A percentile compares a stretch with the other conserved stretches of the same genome.
Evolutionary conservation across 2,329 filamentous ascomycete genomes (phyloP).

Genomic region (Colletotrichum sp.): DNA sequence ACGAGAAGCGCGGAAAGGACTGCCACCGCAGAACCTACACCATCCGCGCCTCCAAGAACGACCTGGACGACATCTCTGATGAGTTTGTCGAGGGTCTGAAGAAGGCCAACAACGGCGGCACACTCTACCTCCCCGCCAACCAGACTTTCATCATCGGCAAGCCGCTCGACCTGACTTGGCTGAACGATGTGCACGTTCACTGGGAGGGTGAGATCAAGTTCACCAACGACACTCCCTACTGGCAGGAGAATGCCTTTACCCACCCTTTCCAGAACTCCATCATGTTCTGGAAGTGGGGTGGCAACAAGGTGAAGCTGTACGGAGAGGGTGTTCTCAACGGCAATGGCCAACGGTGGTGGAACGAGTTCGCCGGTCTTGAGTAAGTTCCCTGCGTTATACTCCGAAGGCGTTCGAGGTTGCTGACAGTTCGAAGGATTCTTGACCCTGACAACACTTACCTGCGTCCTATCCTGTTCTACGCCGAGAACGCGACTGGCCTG

Average conservation of each 20-base stretch:
- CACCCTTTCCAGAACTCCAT: conserved; percentile 70
- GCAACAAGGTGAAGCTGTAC: conserved; percentile 70
- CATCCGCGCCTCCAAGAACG: conserved; percentile 37
- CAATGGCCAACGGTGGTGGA: conserved; percentile 66
- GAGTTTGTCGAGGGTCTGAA: conserved; percentile 41
- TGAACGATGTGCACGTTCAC: conserved; percentile 66
- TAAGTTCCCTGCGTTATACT: neutral
- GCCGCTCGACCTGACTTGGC: conserved; percentile 65
- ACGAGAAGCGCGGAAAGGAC: conserved; percentile 47
- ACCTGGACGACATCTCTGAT: conserved; percentile 40
- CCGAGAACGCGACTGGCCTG: conserved; percentile 63
- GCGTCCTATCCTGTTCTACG: conserved; percentile 63
- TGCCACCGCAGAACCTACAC: conserved; percentile 19
- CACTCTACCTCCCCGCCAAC: conserved; percentile 59
- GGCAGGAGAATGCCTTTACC: conserved; percentile 66
- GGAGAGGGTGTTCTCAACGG: conserved; percentile 61
- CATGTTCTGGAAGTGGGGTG: conserved; percentile 71
- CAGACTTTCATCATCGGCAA: conserved; percentile 65
- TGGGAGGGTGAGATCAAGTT: conserved; percentile 44
- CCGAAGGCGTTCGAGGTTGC: neutral
- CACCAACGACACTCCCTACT: conserved; percentile 70
- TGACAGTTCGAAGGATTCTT: conserved; percentile 36
- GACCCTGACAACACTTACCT: conserved; percentile 58
- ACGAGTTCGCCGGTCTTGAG: conserved; percentile 54
- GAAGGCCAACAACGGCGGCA: conserved; percentile 62